Conservation (phyloP, 805 yeast genomes). For the Metschnikowia peoriensis region DNA sequence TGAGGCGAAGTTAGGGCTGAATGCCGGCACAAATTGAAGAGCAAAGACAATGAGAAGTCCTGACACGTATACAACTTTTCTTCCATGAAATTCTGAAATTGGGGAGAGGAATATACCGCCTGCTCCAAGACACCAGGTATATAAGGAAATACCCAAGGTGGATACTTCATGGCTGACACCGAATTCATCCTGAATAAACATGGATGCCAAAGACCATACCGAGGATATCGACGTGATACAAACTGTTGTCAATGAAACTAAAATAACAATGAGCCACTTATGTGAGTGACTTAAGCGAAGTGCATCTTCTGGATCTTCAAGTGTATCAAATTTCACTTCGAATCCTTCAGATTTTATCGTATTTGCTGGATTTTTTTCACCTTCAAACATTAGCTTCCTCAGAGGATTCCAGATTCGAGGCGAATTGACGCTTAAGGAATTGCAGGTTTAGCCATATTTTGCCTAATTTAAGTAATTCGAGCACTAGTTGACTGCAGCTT, state of each 20-base stretch:
- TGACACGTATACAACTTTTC: conserved; percentile 48
- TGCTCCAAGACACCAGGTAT: conserved; percentile 27
- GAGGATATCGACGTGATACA: conserved; percentile 31
- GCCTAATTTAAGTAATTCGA: no score
- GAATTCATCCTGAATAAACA: conserved; percentile 23
- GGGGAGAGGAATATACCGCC: conserved; percentile 48
- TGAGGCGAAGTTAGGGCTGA: conserved; percentile 25
- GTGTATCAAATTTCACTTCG: conserved; percentile 24
- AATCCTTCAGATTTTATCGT: background rate
- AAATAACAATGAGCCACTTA: conserved; percentile 26
- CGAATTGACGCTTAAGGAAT: no score
- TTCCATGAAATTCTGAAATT: conserved; percentile 61
- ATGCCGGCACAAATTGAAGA: conserved; percentile 27
- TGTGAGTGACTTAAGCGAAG: conserved; percentile 20
- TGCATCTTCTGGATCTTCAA: conserved; percentile 28
- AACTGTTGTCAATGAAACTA: conserved; percentile 24
- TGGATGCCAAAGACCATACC: conserved; percentile 28
- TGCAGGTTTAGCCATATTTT: no score
- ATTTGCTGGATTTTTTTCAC: background rate
- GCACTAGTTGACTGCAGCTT: no score
- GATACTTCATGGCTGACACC: conserved; percentile 24
- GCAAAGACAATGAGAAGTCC: conserved; percentile 22
- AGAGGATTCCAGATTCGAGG: no score
- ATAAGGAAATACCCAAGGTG: conserved; percentile 28
- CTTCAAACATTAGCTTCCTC: background rate